phyloP scores from a whole-genome alignment of 192 early-diverging fungal species.

The Rhizophlyctis rosea region DNA sequence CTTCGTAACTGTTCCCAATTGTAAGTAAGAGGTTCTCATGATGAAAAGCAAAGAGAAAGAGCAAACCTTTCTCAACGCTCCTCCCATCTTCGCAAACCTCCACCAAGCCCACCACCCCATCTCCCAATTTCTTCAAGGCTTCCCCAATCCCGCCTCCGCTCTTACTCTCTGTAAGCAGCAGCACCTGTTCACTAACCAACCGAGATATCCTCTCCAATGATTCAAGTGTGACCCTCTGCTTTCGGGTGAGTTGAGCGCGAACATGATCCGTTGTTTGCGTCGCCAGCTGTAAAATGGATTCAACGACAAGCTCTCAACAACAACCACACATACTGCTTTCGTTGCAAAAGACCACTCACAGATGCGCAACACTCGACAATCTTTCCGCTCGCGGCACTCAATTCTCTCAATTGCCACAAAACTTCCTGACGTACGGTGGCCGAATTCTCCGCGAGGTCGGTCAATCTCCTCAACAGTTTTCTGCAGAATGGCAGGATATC shows the following conservation, averaged over 20 bases:
- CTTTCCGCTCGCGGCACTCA: slow-evolving; percentile 1
- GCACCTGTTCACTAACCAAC: slow-evolving; percentile 53
- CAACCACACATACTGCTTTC: not conserved
- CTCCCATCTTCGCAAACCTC: slow-evolving; percentile 51
- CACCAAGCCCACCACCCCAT: slow-evolving; percentile 45
- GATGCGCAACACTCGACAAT: slow-evolving; percentile 25
- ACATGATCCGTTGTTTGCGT: slow-evolving; percentile 39
- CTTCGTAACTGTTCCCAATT: not conserved
- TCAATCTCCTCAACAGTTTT: slow-evolving; percentile 23
- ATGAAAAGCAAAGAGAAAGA: too few species aligned
- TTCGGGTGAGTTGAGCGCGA: slow-evolving; percentile 42
- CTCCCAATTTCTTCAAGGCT: slow-evolving; percentile 42
- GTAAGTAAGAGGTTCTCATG: too few species aligned
- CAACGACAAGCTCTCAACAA: not conserved
- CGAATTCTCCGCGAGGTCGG: slow-evolving; percentile 10
- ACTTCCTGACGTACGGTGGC: slow-evolving; percentile 17
- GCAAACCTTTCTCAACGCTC: slow-evolving; percentile 49
- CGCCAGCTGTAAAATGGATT: slow-evolving; percentile 8
- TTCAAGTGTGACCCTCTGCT: slow-evolving; percentile 36
- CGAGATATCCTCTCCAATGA: slow-evolving; percentile 55
- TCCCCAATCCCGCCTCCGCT: slow-evolving; percentile 62
- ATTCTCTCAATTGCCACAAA: slow-evolving; percentile 8
- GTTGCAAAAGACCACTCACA: slow-evolving; percentile 21
- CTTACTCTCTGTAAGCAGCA: slow-evolving; percentile 53
- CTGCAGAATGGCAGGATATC: slow-evolving; percentile 9